phyloP scores from a whole-genome alignment of 1,139 yeast species.

The Yamadazyma blattariae region DNA sequence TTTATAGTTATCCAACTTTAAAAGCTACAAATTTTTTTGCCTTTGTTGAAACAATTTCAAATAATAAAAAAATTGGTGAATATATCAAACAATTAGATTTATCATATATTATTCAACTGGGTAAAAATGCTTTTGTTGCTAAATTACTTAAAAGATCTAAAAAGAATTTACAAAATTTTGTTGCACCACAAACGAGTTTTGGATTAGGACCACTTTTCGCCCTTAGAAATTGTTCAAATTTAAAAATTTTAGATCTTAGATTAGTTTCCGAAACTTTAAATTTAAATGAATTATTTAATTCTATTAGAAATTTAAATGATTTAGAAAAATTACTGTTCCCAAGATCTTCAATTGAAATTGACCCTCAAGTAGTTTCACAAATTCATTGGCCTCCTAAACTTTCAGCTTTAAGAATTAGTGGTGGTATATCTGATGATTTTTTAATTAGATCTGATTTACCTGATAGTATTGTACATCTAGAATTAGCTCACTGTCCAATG shows the following conservation, averaged over 20 bases:
- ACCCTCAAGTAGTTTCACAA: constrained; percentile 41
- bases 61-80: constrained; percentile 38
- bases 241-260: constrained; percentile 73
- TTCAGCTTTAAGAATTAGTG: constrained; percentile 72
- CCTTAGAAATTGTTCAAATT: constrained; percentile 61
- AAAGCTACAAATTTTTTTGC: constrained; percentile 63
- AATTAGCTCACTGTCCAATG: constrained; percentile 85
- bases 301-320: constrained; percentile 59
- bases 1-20: constrained; percentile 64
- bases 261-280: constrained; percentile 90
- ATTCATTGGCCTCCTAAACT: constrained; percentile 78
- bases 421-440: constrained; percentile 85
- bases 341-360: constrained; percentile 78
- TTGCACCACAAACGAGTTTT: constrained; percentile 94
- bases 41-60: constrained; percentile 70
- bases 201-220: constrained; percentile 87
- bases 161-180: constrained; percentile 57
- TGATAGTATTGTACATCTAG: constrained; percentile 61
- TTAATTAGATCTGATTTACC: constrained; percentile 69
- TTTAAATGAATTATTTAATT: constrained; percentile 69
- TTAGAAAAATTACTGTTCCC: constrained; percentile 85
- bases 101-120: constrained; percentile 79
- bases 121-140: constrained; percentile 90
- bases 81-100: constrained; percentile 61
- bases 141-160: constrained; percentile 76